phyloP scores from a whole-genome alignment of 805 yeast species.

The Candida pseudofarinosa region DNA sequence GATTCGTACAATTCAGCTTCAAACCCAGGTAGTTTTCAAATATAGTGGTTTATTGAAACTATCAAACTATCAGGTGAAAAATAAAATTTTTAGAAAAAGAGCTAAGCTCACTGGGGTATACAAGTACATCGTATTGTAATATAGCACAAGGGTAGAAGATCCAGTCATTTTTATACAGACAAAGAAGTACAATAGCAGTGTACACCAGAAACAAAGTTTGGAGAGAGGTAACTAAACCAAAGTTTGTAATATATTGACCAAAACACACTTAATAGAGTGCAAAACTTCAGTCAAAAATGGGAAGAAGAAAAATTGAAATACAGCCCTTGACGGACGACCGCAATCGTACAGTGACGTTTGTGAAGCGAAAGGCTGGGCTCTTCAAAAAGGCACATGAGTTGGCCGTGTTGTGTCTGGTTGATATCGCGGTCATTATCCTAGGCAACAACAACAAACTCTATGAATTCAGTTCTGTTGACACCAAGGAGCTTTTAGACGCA shows the following conservation, averaged over 20 bases:
- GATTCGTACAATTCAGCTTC: no score
- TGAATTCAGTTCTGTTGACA: slow-evolving; percentile 74
- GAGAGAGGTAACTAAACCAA: no score
- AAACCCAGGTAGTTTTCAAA: no score
- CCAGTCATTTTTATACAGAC: no score
- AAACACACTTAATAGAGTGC: no score
- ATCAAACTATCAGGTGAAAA: background rate
- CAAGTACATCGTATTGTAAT: no score
- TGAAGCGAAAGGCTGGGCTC: slow-evolving; percentile 90
- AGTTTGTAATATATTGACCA: no score
- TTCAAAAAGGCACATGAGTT: slow-evolving; percentile 85
- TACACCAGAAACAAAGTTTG: no score
- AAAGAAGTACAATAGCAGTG: no score
- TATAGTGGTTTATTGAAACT: no score
- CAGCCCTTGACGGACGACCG: slow-evolving; percentile 89
- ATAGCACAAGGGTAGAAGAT: no score
- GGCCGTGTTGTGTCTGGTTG: slow-evolving; percentile 88
- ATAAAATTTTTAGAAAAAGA: background rate
- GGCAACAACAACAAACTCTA: slow-evolving; percentile 80
- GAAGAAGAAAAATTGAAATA: slow-evolving; percentile 93
- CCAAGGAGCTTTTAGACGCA: slow-evolving; percentile 28
- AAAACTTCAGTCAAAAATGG: slow-evolving; percentile 58
- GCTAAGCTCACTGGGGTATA: no score
- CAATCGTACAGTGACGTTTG: slow-evolving; percentile 81
- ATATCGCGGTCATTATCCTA: slow-evolving; percentile 82